Evolutionary conservation across 2,329 filamentous ascomycete genomes (phyloP), one percentile per base, ranked within the genome.

Genomic region (Talaromyces piceae): DNA sequence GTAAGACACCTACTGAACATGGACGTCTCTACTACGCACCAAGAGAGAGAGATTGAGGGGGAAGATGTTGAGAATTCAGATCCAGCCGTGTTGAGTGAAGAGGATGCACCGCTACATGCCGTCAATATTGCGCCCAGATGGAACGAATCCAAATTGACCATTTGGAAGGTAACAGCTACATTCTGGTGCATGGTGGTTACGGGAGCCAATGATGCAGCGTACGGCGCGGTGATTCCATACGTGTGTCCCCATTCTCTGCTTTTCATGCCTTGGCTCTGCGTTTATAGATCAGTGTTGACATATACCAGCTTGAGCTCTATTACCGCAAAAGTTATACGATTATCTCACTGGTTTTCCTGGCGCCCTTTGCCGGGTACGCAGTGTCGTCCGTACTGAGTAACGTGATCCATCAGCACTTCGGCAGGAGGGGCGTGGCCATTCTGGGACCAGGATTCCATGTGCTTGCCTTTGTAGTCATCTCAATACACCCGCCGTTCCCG

Each of bases 391-490:
- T 76, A 20, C 53, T 71, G 23, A 75, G 72, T 56, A 72, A 72
- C 52, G 47, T 51, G 13, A 62, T 76, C 27, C 74, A 77, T 58
- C 58, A 61, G 33, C 60, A 55, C 22, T 54, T 71, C 33, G 87
- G 88, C 28, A 86, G 88, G 63, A 77, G 84, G 25, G 88, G 87
- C 11, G 77, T 91, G 13, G 84, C 86, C 12, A 61, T 87, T 45
- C 60, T 88, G 1, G 82, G 77, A 0, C 80, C 85, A 0, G 53
- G 51, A 6, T 44, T 48, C 41, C 63, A 67, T 26, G 54, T 67
- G 8, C 47, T 63, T 48, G 58, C 63, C 6, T 67, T 63, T 41
- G 52, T 84, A 25, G 76, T 55, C 20, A 4, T 87, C 51, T 76
- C 78, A 3, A 67, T 83, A 3, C 86, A 88, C 63, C 86, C 85